Percentiles rank a stretch among this genome's conserved stretches.
These are phyloP conservation scores for Durusdinium trenchii DNA, from an alignment of 73 alveolate species.

Conservation along the genomic window DNA sequence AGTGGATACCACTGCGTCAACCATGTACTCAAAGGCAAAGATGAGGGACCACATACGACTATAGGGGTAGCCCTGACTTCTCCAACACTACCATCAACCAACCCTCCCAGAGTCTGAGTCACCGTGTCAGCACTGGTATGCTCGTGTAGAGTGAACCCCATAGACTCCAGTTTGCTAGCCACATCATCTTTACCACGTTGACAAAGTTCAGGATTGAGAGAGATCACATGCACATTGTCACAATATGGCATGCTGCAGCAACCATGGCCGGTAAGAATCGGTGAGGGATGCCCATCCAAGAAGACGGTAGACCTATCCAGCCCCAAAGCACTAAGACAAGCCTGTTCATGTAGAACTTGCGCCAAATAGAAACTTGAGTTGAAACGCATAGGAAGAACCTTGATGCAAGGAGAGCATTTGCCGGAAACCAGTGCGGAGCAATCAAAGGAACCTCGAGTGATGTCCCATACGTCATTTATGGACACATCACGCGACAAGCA, in stretches of 20 bases:
- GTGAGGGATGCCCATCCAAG: background rate
- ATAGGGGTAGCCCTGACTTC: background rate
- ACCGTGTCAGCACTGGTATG: background rate
- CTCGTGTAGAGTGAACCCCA: slow-evolving; percentile 25
- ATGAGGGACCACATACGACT: background rate
- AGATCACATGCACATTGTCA: background rate
- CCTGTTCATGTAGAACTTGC: slow-evolving; percentile 2
- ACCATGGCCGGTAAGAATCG: background rate
- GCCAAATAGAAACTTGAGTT: background rate
- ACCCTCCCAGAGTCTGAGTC: slow-evolving; percentile 7
- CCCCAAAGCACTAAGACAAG: background rate
- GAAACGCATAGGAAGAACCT: slow-evolving; percentile 12
- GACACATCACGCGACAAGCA: background rate
- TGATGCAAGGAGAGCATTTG: background rate
- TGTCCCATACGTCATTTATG: background rate
- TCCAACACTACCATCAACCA: background rate
- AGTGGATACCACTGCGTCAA: background rate
- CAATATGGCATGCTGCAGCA: background rate
- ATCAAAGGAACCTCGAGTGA: background rate
- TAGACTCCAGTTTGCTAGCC: background rate
- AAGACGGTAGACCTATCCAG: background rate
- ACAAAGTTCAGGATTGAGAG: background rate
- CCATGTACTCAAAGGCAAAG: background rate
- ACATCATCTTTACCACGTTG: background rate
- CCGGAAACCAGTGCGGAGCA: background rate